phyloP scores from a whole-genome alignment of 768 basidiomycete genomes.

The Suillus spraguei region DNA sequence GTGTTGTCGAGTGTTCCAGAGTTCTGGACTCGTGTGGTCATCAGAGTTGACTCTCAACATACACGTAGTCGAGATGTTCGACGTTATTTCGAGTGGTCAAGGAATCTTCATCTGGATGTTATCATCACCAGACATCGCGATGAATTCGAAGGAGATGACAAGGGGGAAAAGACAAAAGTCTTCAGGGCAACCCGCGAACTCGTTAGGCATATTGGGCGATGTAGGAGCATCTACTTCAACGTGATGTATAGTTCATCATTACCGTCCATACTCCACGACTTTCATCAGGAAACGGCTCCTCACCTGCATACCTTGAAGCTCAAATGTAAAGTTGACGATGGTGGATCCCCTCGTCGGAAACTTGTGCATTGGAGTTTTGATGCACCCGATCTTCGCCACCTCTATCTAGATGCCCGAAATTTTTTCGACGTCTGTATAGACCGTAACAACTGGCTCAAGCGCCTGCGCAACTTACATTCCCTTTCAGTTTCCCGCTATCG shows the following conservation, averaged over 20 bases:
- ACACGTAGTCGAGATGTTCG: slow-evolving; percentile 8
- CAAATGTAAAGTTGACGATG: slow-evolving; percentile 11
- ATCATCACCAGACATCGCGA: slow-evolving; percentile 9
- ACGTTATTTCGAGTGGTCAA: slow-evolving; percentile 12
- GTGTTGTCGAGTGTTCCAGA: slow-evolving; percentile 10
- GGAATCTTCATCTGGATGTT: slow-evolving; percentile 11
- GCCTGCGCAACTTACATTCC: not conserved
- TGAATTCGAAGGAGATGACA: not conserved
- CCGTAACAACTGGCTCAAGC: slow-evolving; percentile 8
- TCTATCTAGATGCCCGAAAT: slow-evolving; percentile 7
- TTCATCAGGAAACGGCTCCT: not conserved
- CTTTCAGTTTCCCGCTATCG: slow-evolving; percentile 8
- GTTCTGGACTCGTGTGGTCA: slow-evolving; percentile 15
- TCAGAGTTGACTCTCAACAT: slow-evolving; percentile 4
- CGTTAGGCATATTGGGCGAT: slow-evolving; percentile 10
- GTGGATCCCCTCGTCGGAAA: not conserved
- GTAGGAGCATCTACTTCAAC: slow-evolving; percentile 6
- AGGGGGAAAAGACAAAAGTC: not conserved
- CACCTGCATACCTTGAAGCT: slow-evolving; percentile 8
- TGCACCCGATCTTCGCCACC: slow-evolving; percentile 5
- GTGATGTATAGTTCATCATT: slow-evolving; percentile 13
- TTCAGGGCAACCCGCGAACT: not conserved
- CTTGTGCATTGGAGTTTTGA: slow-evolving; percentile 5
- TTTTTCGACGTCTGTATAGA: slow-evolving; percentile 7
- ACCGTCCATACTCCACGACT: slow-evolving; percentile 7